Base-by-base conservation (phyloP, 192 early-diverging fungal species). In the Rhizoclosmatium sp. region DNA sequence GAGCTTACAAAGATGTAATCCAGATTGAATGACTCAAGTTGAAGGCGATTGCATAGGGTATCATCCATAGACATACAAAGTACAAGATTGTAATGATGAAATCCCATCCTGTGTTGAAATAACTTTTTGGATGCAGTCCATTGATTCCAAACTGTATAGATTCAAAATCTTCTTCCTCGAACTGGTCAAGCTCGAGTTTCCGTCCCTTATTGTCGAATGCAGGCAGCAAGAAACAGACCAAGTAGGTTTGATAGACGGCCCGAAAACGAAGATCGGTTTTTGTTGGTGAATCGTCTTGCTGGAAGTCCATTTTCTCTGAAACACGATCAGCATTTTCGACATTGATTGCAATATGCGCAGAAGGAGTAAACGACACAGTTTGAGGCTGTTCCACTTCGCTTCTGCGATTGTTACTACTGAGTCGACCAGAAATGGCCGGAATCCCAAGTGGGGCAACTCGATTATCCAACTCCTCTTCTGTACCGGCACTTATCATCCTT, bases 131-230 rank as follows among this genome's bases (percentile, higher is more conserved):
- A 64, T 75, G 72, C 2, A 75, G 21, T 12, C 72, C 72, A 44
- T 62, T 62, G 16, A 62, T 42, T 7, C 19, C 19, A 62, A 75
- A 75, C 19, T 19, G n/a, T 2, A 75, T 59, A 2, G 72, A 42
- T 7, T 71, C 70, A 39, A 71, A 71, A 39, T 71, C 70, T 14
- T 47, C 58, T 7, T 71, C 49, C 5, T 71, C 72, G 59, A 75
- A 75, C 44, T 75, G 72, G 62, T 75, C 72, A 10, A 64, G 14
- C 1, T n/a, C 62, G 4, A 75, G 23, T 45, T 44, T 62, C 45
- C 60, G 58, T 45, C 72, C 72, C 45, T 62, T 75, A 12, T 59
- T 45, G 61, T 75, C 72, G 21, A 62, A 75, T 62, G 72, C 72
- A 46, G 72, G 72, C 5, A 75, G 21, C 58, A 75, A 64, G 42